Conservation (phyloP, 345 rosid species). For the Passiflora organensis region DNA sequence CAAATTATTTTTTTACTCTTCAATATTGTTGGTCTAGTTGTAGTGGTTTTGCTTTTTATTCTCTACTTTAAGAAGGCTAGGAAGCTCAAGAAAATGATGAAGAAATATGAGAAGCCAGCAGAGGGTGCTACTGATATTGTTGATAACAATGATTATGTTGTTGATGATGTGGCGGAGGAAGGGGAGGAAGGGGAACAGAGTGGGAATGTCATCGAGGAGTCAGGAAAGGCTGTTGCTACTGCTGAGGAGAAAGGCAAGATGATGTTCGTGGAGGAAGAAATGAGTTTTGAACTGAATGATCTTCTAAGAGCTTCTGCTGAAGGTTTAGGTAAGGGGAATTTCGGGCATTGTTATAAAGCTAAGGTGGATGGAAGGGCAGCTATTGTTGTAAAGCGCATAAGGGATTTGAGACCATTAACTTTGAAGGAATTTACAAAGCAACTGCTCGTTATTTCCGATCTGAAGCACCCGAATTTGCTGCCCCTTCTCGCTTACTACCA, state of each 20-base stretch:
- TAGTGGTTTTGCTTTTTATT: conserved; percentile 30
- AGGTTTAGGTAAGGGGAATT: conserved; percentile 44
- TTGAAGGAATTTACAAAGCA: conserved; percentile 36
- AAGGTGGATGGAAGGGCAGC: conserved; percentile 22
- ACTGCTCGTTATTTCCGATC: conserved; percentile 20
- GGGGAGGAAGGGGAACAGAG: background rate
- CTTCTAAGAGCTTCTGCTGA: conserved; percentile 49
- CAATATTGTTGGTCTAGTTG: conserved; percentile 27
- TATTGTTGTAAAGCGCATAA: conserved; percentile 41
- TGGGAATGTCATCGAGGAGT: background rate
- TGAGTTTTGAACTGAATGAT: conserved; percentile 30
- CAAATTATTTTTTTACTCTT: conserved; percentile 23
- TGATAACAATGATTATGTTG: background rate
- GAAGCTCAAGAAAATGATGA: conserved; percentile 18
- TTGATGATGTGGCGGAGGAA: background rate
- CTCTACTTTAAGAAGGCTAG: conserved; percentile 28
- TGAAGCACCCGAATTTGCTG: conserved; percentile 46
- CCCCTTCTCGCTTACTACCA: conserved; percentile 65
- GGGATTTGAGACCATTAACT: conserved; percentile 43
- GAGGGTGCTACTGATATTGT: background rate
- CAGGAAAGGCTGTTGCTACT: background rate
- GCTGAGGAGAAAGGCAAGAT: conserved; percentile 31
- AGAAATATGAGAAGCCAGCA: background rate
- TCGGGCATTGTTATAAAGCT: conserved; percentile 47
- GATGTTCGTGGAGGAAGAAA: conserved; percentile 25